phyloP scores from a whole-genome alignment of 441 rosid species.

The Populus hybrid region DNA sequence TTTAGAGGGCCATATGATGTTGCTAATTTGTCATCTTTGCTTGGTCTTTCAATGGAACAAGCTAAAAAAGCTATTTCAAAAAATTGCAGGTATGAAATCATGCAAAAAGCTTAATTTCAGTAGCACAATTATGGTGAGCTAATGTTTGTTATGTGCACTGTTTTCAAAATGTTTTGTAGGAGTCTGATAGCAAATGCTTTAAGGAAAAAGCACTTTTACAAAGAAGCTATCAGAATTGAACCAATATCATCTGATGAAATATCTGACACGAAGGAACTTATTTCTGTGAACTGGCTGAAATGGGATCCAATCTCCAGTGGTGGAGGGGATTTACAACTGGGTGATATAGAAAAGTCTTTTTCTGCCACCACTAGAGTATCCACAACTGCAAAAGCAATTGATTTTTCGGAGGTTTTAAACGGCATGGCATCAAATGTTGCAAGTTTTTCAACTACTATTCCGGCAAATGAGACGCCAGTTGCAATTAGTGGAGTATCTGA shows the following conservation, averaged over 20 bases:
- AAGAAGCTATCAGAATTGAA: conserved; percentile 74
- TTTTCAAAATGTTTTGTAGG: conserved; percentile 33
- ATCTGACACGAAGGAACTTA: conserved; percentile 33
- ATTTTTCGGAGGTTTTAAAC: conserved; percentile 49
- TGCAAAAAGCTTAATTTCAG: conserved; percentile 3
- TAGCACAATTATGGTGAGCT: conserved; percentile 1
- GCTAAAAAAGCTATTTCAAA: conserved; percentile 76
- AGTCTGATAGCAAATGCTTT: conserved; percentile 57
- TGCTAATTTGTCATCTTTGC: conserved; percentile 63
- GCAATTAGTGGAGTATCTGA: conserved; percentile 18
- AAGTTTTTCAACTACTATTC: conserved; percentile 5
- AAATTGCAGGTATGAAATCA: conserved; percentile 66
- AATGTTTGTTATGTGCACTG: conserved; percentile 6
- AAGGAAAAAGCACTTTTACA: conserved; percentile 66
- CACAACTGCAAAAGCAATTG: conserved; percentile 52
- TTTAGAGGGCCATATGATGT: conserved; percentile 91
- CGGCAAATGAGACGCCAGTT: conserved; percentile 17
- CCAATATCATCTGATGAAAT: conserved; percentile 35
- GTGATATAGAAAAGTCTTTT: conserved; percentile 61
- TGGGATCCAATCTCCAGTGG: conserved; percentile 93
- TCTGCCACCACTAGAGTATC: conserved; percentile 35
- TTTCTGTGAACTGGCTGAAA: conserved; percentile 52
- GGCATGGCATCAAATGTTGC: conserved; percentile 39
- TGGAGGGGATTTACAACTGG: conserved; percentile 75
- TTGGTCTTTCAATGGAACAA: conserved; percentile 67